phyloP scores from a whole-genome alignment of 768 basidiomycete genomes.

The Hygrophorus russula region DNA sequence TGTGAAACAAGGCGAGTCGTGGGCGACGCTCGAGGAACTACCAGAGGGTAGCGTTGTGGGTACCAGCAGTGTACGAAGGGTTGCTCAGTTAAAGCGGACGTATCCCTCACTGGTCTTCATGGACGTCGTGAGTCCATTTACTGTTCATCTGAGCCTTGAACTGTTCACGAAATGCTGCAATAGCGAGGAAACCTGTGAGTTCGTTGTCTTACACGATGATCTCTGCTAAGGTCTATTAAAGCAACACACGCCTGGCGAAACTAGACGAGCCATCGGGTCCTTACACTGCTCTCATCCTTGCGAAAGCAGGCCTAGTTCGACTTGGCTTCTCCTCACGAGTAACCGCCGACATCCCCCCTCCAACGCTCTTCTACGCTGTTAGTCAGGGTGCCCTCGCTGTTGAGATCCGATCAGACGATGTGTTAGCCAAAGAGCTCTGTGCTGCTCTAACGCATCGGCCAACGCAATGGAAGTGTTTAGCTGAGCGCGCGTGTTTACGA shows the following conservation, averaged over 20 bases:
- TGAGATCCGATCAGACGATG: conserved; percentile 68
- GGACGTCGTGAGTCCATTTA: conserved; percentile 64
- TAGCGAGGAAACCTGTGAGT: conserved; percentile 84
- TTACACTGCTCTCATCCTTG: conserved; percentile 85
- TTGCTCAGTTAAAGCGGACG: conserved; percentile 77
- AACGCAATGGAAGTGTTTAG: conserved; percentile 67
- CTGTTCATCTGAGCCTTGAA: background rate
- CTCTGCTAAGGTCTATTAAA: conserved; percentile 16
- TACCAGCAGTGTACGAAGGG: conserved; percentile 85
- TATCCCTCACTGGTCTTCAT: conserved; percentile 71
- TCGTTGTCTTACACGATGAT: background rate
- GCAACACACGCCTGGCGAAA: conserved; percentile 86
- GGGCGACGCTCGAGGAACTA: conserved; percentile 69
- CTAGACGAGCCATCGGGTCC: conserved; percentile 74
- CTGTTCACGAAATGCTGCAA: background rate
- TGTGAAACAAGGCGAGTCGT: conserved; percentile 59
- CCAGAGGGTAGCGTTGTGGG: conserved; percentile 89
- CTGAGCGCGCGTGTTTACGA: conserved; percentile 83
- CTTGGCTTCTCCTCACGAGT: conserved; percentile 65
- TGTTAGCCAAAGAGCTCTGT: conserved; percentile 50
- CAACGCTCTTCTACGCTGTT: conserved; percentile 77
- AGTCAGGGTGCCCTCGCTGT: conserved; percentile 89
- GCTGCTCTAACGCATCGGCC: conserved; percentile 59
- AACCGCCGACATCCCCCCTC: conserved; percentile 61
- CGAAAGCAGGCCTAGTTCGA: conserved; percentile 84